Base-by-base conservation (phyloP, 2,329 filamentous ascomycete genomes). In the Magnaporthales sp. region DNA sequence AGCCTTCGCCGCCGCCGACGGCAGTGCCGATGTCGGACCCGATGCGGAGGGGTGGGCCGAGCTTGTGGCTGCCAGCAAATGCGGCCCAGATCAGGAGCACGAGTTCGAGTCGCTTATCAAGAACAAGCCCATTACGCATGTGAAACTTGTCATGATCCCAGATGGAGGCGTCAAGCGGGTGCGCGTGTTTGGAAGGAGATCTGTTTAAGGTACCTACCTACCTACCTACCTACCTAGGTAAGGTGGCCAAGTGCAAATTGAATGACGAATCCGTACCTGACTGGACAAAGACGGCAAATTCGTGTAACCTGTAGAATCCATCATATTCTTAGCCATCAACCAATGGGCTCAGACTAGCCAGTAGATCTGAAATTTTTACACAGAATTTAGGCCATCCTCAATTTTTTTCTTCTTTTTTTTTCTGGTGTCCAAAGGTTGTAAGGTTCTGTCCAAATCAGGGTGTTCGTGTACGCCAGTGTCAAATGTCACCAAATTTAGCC, bases 91-190 rank as follows among this genome's bases (percentile, higher is more conserved):
- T 75, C 80, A 82, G 72, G 90, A 93, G 79, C 90, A 92, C 75
- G 83, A 85, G 69, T 91, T 90, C 74, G 79, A 78, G 32, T 84
- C 80, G 66, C 72, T 81, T 67, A 80, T 86, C 22, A 80, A 83
- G 70, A 86, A 86, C 51, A 83, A 81, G 74, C 79, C 81, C 2
- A 91, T 92, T 73, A 92, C 90, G 13, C 93, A 95, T 78, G 88
- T 93, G 26, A 97, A 96, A 84, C 81, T 98, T 75, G 91, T 92
- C 38, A 95, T 97, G 75, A 92, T 97, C 71, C 94, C 94, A 0
- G 93, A 98, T 77, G 93, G 94, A 38, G 93, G 94, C 27, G 91
- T 97, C 2, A 97, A 96, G 86, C 83, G 93, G 70, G 84, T 97
- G 70, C 86, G 92, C 62, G 87, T 94, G 1, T 88, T 91, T 76